Percentiles rank a stretch among this genome's conserved stretches.
These are phyloP conservation scores for Licmophora abbreviata DNA, from an alignment of 108 stramenopile species.

Conservation along the genomic window DNA sequence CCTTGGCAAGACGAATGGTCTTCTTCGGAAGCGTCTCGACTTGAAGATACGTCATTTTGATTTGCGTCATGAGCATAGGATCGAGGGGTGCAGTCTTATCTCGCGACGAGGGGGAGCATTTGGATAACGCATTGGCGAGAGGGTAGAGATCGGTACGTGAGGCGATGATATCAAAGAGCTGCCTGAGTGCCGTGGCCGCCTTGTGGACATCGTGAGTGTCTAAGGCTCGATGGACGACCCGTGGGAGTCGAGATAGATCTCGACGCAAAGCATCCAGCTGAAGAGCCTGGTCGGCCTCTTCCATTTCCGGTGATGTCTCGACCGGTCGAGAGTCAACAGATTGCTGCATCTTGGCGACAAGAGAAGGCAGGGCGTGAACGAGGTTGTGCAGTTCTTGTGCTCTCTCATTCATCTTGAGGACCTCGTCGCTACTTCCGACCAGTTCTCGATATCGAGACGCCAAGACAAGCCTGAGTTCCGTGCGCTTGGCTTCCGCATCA, in stretches of 20 bases:
- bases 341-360: constrained; percentile 53
- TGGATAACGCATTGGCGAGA: constrained; percentile 53
- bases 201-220: constrained; percentile 59
- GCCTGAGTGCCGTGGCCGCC: constrained; percentile 47
- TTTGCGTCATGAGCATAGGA: constrained; percentile 47
- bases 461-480: constrained; percentile 76
- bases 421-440: constrained; percentile 80
- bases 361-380: constrained; percentile 47
- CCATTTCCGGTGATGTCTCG: not conserved
- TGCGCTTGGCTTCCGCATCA: constrained; percentile 83
- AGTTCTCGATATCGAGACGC: constrained; percentile 81
- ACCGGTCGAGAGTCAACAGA: not conserved
- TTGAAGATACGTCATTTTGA: constrained; percentile 79
- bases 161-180: constrained; percentile 59
- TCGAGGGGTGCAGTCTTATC: constrained; percentile 2
- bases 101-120: constrained; percentile 3
- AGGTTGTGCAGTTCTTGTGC: constrained; percentile 66
- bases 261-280: constrained; percentile 13
- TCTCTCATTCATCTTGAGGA: constrained; percentile 70
- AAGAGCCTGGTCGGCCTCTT: not conserved
- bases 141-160: constrained; percentile 52
- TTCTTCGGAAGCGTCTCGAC: constrained; percentile 64
- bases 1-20: constrained; percentile 45
- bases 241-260: constrained; percentile 42
- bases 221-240: constrained; percentile 58